Base-by-base conservation (phyloP, 306 rosid species). In the Styphnolobium japonicum region DNA sequence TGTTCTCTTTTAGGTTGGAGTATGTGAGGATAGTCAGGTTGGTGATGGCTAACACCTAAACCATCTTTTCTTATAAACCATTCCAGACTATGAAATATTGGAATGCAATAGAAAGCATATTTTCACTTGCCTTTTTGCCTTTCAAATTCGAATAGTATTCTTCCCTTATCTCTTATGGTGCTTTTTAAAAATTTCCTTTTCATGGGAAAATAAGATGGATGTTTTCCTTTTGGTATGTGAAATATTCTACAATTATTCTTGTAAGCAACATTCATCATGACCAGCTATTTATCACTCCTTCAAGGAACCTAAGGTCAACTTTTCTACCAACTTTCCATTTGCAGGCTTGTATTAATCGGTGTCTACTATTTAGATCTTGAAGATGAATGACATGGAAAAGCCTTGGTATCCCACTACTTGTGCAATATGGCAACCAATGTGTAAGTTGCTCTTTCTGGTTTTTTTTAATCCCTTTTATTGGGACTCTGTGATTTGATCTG, bases 341-440 rank as follows among this genome's bases (percentile, higher is more conserved):
- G 93, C 97, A 93, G 97, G 97, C 94, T 93, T 76, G 86, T 86
- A 43, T 69, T 93, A 82, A 73, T 90, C 27, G 89, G 74, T 40
- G 88, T 91, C 88, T 80, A 84, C 85, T 83, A 85, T 29, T 84
- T 93, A 75, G 83, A 89, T 37, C 65, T 77, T 19, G 95, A 84
- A 48, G 98, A 88, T 51, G 87, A 89, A 25, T 77, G 77, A 86
- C 48, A 57, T 69, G 77, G 79, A 87, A 57, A 75, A 86, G n/a
- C 46, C 90, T 84, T 80, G 83, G 81, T 76, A 75, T 56, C 25
- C 60, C n/a, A 48, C 79, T 80, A 67, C 80, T 80, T 76, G 78
- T 75, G 87, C 85, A 60, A 51, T 78, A 25, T 81, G 78, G 16
- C 71, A 77, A 76, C 76, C 82, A 33, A 42, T 67, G 82, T 79